Evolutionary conservation across 805 yeast genomes (phyloP).

Genomic region (Candida tallmaniae): DNA sequence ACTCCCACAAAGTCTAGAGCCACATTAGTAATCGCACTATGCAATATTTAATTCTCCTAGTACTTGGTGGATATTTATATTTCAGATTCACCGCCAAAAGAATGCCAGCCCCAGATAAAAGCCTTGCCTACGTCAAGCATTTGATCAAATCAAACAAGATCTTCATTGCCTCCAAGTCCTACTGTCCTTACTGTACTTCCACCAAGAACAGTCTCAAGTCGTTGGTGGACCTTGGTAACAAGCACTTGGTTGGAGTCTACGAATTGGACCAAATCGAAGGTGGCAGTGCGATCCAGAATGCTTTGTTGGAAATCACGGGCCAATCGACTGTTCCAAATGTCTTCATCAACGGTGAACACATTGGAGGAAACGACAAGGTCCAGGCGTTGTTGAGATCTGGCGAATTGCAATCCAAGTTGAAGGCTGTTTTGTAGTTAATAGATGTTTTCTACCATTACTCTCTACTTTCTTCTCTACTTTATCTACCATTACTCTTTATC

Average conservation of each 20-base stretch:
- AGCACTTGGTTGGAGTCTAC: slow-evolving; percentile 50
- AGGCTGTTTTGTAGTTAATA: slow-evolving; percentile 38
- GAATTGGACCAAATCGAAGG: slow-evolving; percentile 58
- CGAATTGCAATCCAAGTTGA: slow-evolving; percentile 45
- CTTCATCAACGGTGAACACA: slow-evolving; percentile 85
- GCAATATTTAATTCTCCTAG: too few species aligned
- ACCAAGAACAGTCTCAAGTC: slow-evolving; percentile 39
- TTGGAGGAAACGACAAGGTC: slow-evolving; percentile 92
- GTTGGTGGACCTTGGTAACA: slow-evolving; percentile 32
- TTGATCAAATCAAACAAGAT: slow-evolving; percentile 63
- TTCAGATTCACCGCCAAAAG: too few species aligned
- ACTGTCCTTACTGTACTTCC: slow-evolving; percentile 42
- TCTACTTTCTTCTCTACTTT: too few species aligned
- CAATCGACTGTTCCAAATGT: slow-evolving; percentile 94
- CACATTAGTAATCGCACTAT: too few species aligned
- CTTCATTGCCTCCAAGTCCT: slow-evolving; percentile 72
- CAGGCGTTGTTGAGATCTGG: slow-evolving; percentile 65
- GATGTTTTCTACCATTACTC: too few species aligned
- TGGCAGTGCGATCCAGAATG: slow-evolving; percentile 78
- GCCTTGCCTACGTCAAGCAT: slow-evolving; percentile 39
- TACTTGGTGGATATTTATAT: too few species aligned
- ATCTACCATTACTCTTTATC: too few species aligned
- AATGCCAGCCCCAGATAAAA: background rate
- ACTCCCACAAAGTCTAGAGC: too few species aligned
- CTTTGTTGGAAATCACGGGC: slow-evolving; percentile 71